Percentiles rank a stretch among this genome's conserved stretches.
These are phyloP conservation scores for Westerdykella ornata DNA, from an alignment of 2,329 filamentous ascomycete genomes.

Conservation along the genomic window DNA sequence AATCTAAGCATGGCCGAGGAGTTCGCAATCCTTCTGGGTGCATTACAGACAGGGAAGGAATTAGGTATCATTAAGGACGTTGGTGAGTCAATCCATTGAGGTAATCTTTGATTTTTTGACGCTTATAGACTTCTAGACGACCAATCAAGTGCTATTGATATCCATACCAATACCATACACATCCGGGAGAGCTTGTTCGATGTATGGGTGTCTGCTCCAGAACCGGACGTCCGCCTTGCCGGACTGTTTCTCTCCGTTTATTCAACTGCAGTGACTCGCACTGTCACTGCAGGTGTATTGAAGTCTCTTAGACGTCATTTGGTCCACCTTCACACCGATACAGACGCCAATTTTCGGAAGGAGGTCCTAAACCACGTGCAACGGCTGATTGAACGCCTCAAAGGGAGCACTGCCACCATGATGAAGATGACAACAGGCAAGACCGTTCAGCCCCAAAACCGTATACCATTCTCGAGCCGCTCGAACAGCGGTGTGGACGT, in stretches of 20 bases:
- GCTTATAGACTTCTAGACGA: conserved; percentile 13
- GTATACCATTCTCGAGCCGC: conserved; percentile 14
- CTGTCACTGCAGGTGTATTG: conserved; percentile 59
- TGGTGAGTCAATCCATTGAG: conserved; percentile 30
- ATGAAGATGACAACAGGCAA: conserved; percentile 12
- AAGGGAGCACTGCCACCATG: conserved; percentile 31
- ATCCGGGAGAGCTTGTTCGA: conserved; percentile 45
- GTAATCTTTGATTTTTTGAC: no score
- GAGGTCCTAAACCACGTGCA: conserved; percentile 70
- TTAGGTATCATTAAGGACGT: conserved; percentile 40
- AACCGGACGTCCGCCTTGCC: conserved; percentile 59
- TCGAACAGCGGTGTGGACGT: conserved; percentile 3
- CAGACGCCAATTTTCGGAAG: conserved; percentile 78
- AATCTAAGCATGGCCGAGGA: conserved; percentile 18
- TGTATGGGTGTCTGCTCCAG: conserved; percentile 33
- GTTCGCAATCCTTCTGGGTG: conserved; percentile 34
- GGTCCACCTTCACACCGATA: conserved; percentile 68
- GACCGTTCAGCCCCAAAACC: conserved; percentile 3
- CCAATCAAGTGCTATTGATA: conserved; percentile 17
- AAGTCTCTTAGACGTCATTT: conserved; percentile 59
- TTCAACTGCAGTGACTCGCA: conserved; percentile 66
- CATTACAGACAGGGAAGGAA: conserved; percentile 43
- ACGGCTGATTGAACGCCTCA: conserved; percentile 67
- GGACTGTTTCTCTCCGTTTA: conserved; percentile 73
- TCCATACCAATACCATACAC: conserved; percentile 41